These are phyloP conservation scores for Erodium maritimum DNA, from an alignment of 345 rosid species.

Conservation along the genomic window DNA sequence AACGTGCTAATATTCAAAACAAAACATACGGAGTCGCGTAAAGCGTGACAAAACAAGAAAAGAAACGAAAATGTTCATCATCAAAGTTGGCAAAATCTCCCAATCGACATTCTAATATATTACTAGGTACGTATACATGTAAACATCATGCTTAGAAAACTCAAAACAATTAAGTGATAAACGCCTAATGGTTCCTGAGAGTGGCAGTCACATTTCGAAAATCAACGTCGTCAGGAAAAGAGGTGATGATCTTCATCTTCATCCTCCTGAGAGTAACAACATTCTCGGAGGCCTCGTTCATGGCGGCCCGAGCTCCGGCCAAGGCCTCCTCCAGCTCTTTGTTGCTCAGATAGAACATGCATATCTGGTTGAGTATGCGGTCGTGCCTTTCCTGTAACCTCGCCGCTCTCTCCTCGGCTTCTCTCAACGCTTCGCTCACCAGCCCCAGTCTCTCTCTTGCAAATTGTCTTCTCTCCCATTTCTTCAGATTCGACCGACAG, in stretches of 20 bases:
- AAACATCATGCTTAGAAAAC: too few relatives aligned
- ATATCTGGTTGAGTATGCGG: slow-evolving; percentile 28
- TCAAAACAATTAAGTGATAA: too few relatives aligned
- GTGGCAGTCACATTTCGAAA: background rate
- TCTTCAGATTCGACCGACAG: slow-evolving; percentile 20
- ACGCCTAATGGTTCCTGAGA: too few relatives aligned
- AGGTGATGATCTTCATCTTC: slow-evolving; percentile 31
- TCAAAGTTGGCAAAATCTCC: too few relatives aligned
- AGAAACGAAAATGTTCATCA: too few relatives aligned
- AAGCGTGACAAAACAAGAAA: too few relatives aligned
- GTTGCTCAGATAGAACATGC: slow-evolving; percentile 36
- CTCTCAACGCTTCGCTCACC: slow-evolving; percentile 33
- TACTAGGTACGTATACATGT: too few relatives aligned
- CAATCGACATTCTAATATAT: too few relatives aligned
- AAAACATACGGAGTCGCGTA: too few relatives aligned
- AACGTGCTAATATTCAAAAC: too few relatives aligned
- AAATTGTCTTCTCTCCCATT: slow-evolving; percentile 20
- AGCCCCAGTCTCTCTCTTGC: slow-evolving; percentile 33
- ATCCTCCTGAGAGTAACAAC: slow-evolving; percentile 34
- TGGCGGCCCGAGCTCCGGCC: slow-evolving; percentile 26
- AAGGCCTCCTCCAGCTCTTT: slow-evolving; percentile 35
- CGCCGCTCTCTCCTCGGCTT: slow-evolving; percentile 36
- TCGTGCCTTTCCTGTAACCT: slow-evolving; percentile 53
- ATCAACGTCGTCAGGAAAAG: slow-evolving; percentile 21
- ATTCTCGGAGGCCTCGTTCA: slow-evolving; percentile 39